A percentile compares a stretch with the other conserved stretches of the same genome.
phyloP scores from a whole-genome alignment of 1,284 basidiomycete species.

The Coriolopsis trogii region DNA sequence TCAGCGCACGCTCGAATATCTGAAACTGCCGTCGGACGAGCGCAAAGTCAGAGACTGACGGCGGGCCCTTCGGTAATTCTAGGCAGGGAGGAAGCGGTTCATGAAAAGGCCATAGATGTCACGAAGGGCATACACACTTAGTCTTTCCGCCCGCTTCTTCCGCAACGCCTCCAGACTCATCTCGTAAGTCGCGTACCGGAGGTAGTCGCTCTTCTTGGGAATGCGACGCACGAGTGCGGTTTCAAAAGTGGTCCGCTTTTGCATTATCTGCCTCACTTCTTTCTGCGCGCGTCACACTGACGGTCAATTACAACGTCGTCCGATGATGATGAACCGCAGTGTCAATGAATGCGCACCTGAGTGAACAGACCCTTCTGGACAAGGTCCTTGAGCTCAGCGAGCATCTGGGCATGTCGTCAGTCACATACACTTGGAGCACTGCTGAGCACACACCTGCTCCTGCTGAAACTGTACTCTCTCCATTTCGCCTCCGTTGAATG shows the following conservation, averaged over 20 bases:
- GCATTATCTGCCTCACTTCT: constrained; percentile 87
- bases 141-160: constrained; percentile 70
- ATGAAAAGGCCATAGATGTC: constrained; percentile 16
- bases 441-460: constrained; percentile 64
- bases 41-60: constrained; percentile 81
- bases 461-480: constrained; percentile 95
- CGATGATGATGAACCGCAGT: background rate
- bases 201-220: constrained; percentile 86
- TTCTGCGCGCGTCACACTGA: constrained; percentile 42
- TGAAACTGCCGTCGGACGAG: constrained; percentile 83
- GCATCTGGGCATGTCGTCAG: constrained; percentile 57
- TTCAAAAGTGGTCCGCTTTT: constrained; percentile 85
- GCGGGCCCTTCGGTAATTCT: constrained; percentile 29
- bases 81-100: background rate
- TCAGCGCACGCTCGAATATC: constrained; percentile 89
- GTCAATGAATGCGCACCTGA: constrained; percentile 53
- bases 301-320: constrained; percentile 23
- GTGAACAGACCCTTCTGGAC: constrained; percentile 88
- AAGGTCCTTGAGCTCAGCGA: constrained; percentile 94
- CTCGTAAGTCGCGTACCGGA: constrained; percentile 93
- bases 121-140: constrained; percentile 56
- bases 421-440: background rate
- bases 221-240: constrained; percentile 81
- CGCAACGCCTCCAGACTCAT: constrained; percentile 85
- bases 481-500: constrained; percentile 67